Percentiles rank a stretch among this genome's conserved stretches.
Conservation (phyloP, 2,329 filamentous ascomycete genomes). For the Apiospora aurea region DNA sequence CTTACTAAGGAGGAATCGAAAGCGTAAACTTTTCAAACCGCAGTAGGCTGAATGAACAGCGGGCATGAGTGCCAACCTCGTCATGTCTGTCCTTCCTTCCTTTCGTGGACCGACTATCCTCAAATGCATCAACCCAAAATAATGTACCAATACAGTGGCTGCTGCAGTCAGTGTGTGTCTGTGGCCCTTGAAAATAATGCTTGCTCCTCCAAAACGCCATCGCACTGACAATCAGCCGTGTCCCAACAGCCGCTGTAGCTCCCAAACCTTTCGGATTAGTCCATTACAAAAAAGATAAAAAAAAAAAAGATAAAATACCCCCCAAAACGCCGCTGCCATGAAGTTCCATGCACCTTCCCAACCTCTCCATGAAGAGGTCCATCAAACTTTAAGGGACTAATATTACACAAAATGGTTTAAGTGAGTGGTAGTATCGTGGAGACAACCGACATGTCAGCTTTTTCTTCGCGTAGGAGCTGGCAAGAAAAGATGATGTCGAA, state of each 20-base stretch:
- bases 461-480: not conserved
- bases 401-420: constrained; percentile 23
- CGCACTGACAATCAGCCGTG: constrained; percentile 6
- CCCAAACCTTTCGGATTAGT: not conserved
- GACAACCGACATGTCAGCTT: constrained; percentile 8
- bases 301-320: not conserved
- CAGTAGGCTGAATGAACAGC: not conserved
- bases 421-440: constrained; percentile 15
- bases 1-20: not conserved
- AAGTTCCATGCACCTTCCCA: constrained; percentile 20
- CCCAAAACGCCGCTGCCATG: constrained; percentile 18
- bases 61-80: constrained; percentile 6
- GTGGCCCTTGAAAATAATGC: not conserved
- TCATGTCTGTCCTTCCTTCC: not conserved
- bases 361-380: constrained; percentile 14
- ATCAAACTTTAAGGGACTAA: constrained; percentile 18
- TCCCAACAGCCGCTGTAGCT: not conserved
- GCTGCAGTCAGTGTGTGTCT: not conserved
- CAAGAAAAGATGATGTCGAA: not conserved
- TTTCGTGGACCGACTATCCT: constrained; percentile 10
- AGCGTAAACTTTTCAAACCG: constrained; percentile 5
- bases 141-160: constrained; percentile 12
- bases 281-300: constrained; percentile 12
- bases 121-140: constrained; percentile 16
- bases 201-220: constrained; percentile 15